A percentile compares a stretch with the other conserved stretches of the same genome.
phyloP scores from a whole-genome alignment of 192 early-diverging fungal genomes.

The Coemansia reversa region DNA sequence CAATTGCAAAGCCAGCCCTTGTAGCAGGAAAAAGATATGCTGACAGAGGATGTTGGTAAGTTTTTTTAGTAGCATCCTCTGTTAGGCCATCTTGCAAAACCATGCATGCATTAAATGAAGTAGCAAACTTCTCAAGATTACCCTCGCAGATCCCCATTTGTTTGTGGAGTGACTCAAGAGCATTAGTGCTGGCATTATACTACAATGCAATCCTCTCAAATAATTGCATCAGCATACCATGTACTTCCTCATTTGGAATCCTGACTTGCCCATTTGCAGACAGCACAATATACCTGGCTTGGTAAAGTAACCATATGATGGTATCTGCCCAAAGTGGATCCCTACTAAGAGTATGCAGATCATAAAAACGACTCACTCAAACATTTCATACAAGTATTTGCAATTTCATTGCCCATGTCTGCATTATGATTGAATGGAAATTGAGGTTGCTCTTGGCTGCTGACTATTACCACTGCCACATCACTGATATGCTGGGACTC shows the following conservation, averaged over 20 bases:
- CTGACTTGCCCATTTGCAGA: neutral
- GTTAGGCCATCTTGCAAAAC: neutral
- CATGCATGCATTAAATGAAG: neutral
- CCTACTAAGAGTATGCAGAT: neutral
- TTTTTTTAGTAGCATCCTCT: neutral
- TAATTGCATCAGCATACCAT: neutral
- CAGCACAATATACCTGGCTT: constrained; percentile 7
- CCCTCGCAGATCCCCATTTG: constrained; percentile 3
- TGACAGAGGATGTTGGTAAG: neutral
- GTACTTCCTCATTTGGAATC: constrained; percentile 9
- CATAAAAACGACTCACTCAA: constrained; percentile 3
- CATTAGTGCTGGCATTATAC: neutral
- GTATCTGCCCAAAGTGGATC: constrained; percentile 3
- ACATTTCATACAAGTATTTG: neutral
- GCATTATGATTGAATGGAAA: neutral
- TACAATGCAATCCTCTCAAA: constrained; percentile 1
- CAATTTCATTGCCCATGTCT: neutral
- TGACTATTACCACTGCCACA: neutral
- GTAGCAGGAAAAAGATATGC: constrained; percentile 1
- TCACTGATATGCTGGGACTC: neutral
- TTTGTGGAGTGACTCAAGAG: constrained; percentile 1
- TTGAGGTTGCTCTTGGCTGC: neutral
- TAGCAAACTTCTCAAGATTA: neutral
- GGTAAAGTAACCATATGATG: constrained; percentile 7
- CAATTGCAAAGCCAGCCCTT: neutral